Evolutionary conservation across 352 stramenopile genomes (phyloP).

Genomic region (Phytophthora ohioensis): DNA sequence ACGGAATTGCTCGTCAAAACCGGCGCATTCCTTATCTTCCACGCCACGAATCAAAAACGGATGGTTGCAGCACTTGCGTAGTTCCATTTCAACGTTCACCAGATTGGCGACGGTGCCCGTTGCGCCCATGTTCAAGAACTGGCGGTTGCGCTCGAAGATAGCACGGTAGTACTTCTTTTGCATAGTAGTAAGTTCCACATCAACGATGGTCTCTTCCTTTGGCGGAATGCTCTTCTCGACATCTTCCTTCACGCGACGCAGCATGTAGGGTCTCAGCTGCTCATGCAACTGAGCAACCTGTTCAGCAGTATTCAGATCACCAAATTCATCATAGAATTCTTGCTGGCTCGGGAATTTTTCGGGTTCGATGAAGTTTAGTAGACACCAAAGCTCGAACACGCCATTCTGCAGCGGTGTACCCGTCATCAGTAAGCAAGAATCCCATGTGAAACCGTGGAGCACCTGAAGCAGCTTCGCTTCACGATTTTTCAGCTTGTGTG

Average conservation of each 20-base stretch:
- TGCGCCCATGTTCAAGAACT: constrained; percentile 89
- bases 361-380: constrained; percentile 99
- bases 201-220: constrained; percentile 99
- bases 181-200: constrained; percentile 99
- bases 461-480: constrained; percentile 94
- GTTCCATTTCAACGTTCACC: constrained; percentile 99
- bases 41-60: constrained; percentile 98
- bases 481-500: constrained; percentile 99
- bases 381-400: constrained; percentile 98
- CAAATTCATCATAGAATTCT: constrained; percentile 97
- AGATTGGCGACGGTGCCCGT: constrained; percentile 95
- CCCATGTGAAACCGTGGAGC: constrained; percentile 85
- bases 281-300: constrained; percentile 97
- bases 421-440: constrained; percentile 96
- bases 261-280: constrained; percentile 98
- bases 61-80: constrained; percentile 99
- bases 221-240: constrained; percentile 99
- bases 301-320: constrained; percentile 95
- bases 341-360: constrained; percentile 95
- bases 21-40: constrained; percentile 97
- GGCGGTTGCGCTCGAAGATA: constrained; percentile 99
- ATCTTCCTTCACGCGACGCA: constrained; percentile 99
- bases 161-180: constrained; percentile 98
- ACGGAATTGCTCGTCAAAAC: constrained; percentile 72
- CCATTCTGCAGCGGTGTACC: constrained; percentile 99